Evolutionary conservation across 2,329 filamentous ascomycete genomes (phyloP).

Genomic region (Aureobasidium sp.): DNA sequence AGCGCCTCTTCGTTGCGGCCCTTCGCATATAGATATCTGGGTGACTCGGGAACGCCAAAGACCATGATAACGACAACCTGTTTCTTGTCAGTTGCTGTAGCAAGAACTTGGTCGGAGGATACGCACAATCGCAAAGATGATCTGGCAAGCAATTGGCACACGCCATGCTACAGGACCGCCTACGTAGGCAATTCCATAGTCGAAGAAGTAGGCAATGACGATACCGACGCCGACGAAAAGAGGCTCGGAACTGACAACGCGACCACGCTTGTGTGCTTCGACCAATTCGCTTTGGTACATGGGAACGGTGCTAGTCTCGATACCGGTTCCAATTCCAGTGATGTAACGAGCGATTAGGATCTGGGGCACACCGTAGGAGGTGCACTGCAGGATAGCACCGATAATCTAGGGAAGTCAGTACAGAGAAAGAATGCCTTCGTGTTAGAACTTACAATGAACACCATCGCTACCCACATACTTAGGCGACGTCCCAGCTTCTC

Average conservation of each 20-base stretch:
- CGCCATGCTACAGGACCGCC: slow-evolving; percentile 38
- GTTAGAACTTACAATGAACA: slow-evolving; percentile 26
- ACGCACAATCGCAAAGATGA: slow-evolving; percentile 32
- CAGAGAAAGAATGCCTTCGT: rapidly evolving
- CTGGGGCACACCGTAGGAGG: slow-evolving; percentile 35
- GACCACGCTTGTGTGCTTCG: slow-evolving; percentile 24
- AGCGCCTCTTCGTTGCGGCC: slow-evolving; percentile 25
- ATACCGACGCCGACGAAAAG: slow-evolving; percentile 27
- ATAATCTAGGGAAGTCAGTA: slow-evolving; percentile 17
- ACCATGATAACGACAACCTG: slow-evolving; percentile 32
- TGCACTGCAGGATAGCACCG: slow-evolving; percentile 38
- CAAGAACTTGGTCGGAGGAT: too few species aligned
- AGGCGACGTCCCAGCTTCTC: slow-evolving; percentile 28
- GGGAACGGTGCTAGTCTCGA: slow-evolving; percentile 36
- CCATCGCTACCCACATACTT: slow-evolving; percentile 36
- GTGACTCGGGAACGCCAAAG: slow-evolving; percentile 30
- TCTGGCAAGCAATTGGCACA: slow-evolving; percentile 38
- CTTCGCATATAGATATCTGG: slow-evolving; percentile 30
- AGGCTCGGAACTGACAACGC: slow-evolving; percentile 26
- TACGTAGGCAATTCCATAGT: slow-evolving; percentile 31
- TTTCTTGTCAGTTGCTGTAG: background rate
- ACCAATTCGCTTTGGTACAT: slow-evolving; percentile 31
- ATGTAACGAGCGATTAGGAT: slow-evolving; percentile 40
- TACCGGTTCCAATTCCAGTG: slow-evolving; percentile 40
- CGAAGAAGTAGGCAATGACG: slow-evolving; percentile 26